Evolutionary conservation across 2,329 filamentous ascomycete species (phyloP).

Genomic region (Orbilia javanica): DNA sequence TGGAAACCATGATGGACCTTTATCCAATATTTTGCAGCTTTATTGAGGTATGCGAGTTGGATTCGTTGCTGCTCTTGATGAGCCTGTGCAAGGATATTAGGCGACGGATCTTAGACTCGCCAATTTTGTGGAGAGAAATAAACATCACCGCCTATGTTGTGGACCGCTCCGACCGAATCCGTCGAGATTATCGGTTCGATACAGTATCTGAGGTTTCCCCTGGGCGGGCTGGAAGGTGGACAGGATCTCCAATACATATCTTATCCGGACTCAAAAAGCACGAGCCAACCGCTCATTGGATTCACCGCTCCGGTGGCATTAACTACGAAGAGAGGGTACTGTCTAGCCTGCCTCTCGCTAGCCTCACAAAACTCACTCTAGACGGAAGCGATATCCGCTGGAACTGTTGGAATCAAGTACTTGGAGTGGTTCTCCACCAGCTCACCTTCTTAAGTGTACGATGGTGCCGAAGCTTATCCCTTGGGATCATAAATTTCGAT

Average conservation of each 20-base stretch:
- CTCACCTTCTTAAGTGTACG: slow-evolving; percentile 52
- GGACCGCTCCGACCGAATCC: slow-evolving; percentile 32
- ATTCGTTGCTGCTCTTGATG: slow-evolving; percentile 52
- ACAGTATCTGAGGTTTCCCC: slow-evolving; percentile 44
- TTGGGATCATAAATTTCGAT: slow-evolving; percentile 43
- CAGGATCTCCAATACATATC: slow-evolving; percentile 51
- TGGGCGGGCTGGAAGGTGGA: slow-evolving; percentile 46
- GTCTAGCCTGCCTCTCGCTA: slow-evolving; percentile 47
- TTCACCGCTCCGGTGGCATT: slow-evolving; percentile 25
- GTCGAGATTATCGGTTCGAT: slow-evolving; percentile 51
- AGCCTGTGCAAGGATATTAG: slow-evolving; percentile 48
- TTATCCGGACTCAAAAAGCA: slow-evolving; percentile 53
- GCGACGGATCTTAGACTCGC: slow-evolving; percentile 39
- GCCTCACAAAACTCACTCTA: slow-evolving; percentile 48
- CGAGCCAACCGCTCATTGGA: slow-evolving; percentile 45
- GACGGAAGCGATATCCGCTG: slow-evolving; percentile 55
- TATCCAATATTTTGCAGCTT: slow-evolving; percentile 55
- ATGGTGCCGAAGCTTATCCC: slow-evolving; percentile 54
- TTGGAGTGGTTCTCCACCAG: slow-evolving; percentile 38
- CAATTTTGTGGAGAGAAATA: slow-evolving; percentile 53
- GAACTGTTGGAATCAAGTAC: slow-evolving; percentile 53
- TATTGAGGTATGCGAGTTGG: slow-evolving; percentile 51
- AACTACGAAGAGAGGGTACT: slow-evolving; percentile 51
- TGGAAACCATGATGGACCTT: slow-evolving; percentile 51
- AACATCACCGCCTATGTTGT: slow-evolving; percentile 47